Base-by-base conservation (phyloP, 352 stramenopile genomes). In the Globisporangium middletonii region DNA sequence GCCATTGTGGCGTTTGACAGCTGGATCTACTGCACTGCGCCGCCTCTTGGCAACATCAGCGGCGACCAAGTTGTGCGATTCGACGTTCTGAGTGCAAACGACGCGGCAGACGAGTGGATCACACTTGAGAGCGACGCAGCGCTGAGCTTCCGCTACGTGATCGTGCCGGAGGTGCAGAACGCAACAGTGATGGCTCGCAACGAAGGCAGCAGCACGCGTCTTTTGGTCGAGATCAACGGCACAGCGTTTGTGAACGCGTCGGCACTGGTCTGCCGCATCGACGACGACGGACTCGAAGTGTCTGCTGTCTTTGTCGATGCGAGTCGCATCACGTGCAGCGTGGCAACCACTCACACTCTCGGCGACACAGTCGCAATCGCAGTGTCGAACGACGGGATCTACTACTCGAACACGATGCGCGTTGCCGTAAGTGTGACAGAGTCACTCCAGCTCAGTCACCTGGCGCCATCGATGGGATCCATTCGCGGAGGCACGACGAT, bases 301-400 rank as follows among this genome's bases (percentile, higher is more conserved):
- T 27, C 42, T 15, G 59, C 57, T 0, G 50, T 42, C 19, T 33
- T 65, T 8, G n/a, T 56, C 11, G 42, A 60, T 5, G 4, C 9
- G 13, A 58, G 69, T 35, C 61, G 19, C n/a, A 16, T 75, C 45
- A 13, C 28, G 12, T 73, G 67, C 26, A 53, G 30, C 19, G 53
- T 28, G 12, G 46, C 57, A 28, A 49, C 16, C 8, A 16, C 33
- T 19, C 52, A 35, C 45, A 30, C 7, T 23, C 0, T 48, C 18
- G 52, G 43, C 1, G 44, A 66, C 41, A 38, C 60, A 13, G 15
- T 77, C 37, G 51, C 48, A 43, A 52, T 79, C 35, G 62, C 73
- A 13, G 56, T 74, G 27, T 72, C 68, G 2, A 78, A 78, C 54
- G 64, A 79, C 18, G 65, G 68, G 0, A 12, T 64, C 3, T 5